Evolutionary conservation across 108 stramenopile genomes (phyloP), one percentile per base, ranked within the genome.

Genomic region (Stephanodiscus minutulus): DNA sequence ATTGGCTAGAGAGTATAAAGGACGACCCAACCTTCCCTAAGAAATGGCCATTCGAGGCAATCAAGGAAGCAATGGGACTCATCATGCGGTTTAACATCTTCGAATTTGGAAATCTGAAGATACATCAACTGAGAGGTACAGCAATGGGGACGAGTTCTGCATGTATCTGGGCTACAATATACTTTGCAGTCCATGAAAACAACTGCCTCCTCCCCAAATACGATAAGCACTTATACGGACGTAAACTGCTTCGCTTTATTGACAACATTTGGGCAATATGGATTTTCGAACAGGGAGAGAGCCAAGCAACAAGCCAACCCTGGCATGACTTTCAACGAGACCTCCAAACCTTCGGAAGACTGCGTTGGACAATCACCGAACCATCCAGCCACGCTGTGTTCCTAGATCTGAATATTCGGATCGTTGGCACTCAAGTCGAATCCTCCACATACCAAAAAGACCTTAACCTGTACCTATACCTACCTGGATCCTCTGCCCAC

Each of bases 11-110:
- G 7, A 2, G 22, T 3, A 6, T 56, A 2, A 25, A 63, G 12
- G 52, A 53, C 9, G 31, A 64, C 41, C 31, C 31, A 33, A 33
- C 31, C 2, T 29, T 73, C 12, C 72, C 69, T 0, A n/a, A 8
- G 0, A 39, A 69, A 35, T 63, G 64, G 20, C 72, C 72, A 15
- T 8, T 68, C 15, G 61, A 52, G 5, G 74, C 74, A 2, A 20
- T 75, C 0, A 64, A 64, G 27, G 47, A 52, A 25, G 80, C 60
- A 5, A 31, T 81, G 28, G 17, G 43, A 1, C 13, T 81, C 21
- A 64, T 81, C 22, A 81, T 81, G 80, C 44, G 44, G 6, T 54
- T 75, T 24, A 81, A 70, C 31, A 1, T 81, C 37, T 75, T 81
- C 68, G 53, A 67, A 28, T 75, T 41, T 8, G 66, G 74, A 25